Conservation (phyloP, 371 early-diverging fungal species). For the Saksenaea vasiformis region DNA sequence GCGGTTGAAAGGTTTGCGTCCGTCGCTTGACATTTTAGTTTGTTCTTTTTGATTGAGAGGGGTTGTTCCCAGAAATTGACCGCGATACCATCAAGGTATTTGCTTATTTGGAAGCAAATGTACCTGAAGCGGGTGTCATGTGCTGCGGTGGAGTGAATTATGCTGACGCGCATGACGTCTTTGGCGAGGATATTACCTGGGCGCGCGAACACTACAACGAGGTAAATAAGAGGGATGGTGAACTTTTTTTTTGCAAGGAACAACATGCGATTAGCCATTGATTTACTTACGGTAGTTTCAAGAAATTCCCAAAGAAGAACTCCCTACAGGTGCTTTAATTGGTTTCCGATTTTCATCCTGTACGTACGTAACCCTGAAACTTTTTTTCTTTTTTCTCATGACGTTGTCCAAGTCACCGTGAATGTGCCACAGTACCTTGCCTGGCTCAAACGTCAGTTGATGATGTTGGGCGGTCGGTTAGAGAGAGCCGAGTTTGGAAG, state of each 20-base stretch:
- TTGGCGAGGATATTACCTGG: constrained; percentile 33
- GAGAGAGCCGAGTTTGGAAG: constrained; percentile 47
- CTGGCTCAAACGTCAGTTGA: constrained; percentile 62
- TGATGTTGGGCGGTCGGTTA: constrained; percentile 55
- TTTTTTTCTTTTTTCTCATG: constrained; percentile 11
- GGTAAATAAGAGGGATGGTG: constrained; percentile 18
- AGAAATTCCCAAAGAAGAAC: constrained; percentile 22
- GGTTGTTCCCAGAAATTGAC: constrained; percentile 38
- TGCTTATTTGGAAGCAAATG: constrained; percentile 27
- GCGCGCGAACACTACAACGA: constrained; percentile 32
- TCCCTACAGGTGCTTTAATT: constrained; percentile 17
- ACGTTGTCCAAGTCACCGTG: constrained; percentile 26
- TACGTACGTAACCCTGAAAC: too few relatives aligned
- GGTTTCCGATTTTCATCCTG: constrained; percentile 40
- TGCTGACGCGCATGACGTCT: constrained; percentile 11
- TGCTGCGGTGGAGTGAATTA: constrained; percentile 31
- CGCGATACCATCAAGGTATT: constrained; percentile 35
- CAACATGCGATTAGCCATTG: not conserved
- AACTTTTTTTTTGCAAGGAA: not conserved
- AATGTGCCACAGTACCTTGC: constrained; percentile 59
- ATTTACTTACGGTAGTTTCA: constrained; percentile 29
- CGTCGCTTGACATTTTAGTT: not conserved
- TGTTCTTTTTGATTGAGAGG: not conserved
- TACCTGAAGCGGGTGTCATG: constrained; percentile 36
- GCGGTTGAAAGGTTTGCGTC: constrained; percentile 36